Evolutionary conservation across 2,329 filamentous ascomycete genomes (phyloP).

Genomic region (Aspergillus fumigatiaffinis): DNA sequence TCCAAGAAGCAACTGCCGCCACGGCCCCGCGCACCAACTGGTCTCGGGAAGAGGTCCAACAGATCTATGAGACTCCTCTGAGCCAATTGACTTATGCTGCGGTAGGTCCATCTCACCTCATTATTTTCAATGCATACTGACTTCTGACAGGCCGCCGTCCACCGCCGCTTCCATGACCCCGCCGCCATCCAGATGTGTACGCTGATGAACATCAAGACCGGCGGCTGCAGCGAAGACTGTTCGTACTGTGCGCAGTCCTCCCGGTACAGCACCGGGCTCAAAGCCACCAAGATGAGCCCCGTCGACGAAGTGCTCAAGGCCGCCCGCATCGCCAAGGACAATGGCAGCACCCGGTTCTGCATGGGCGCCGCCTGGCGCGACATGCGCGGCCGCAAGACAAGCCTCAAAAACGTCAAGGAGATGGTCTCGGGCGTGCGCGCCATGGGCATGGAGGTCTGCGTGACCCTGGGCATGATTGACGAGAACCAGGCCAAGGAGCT

Average conservation of each 20-base stretch:
- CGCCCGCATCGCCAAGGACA: slow-evolving; percentile 71
- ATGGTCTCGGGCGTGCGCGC: slow-evolving; percentile 79
- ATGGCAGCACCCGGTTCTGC: slow-evolving; percentile 87
- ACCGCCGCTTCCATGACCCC: slow-evolving; percentile 81
- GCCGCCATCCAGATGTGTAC: slow-evolving; percentile 87
- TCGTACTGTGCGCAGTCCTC: slow-evolving; percentile 90
- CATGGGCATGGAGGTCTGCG: slow-evolving; percentile 86
- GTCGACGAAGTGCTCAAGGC: slow-evolving; percentile 78
- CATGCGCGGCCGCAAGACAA: slow-evolving; percentile 85
- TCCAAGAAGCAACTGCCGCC: slow-evolving; percentile 35
- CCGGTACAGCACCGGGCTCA: slow-evolving; percentile 71
- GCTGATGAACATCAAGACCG: slow-evolving; percentile 94
- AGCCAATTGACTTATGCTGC: slow-evolving; percentile 74
- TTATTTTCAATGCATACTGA: background rate
- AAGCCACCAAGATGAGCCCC: slow-evolving; percentile 72
- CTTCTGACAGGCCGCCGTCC: slow-evolving; percentile 63
- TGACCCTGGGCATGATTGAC: slow-evolving; percentile 94
- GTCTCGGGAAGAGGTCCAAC: slow-evolving; percentile 75
- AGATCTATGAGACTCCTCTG: slow-evolving; percentile 77
- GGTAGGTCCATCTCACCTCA: slow-evolving; percentile 46
- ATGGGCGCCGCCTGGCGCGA: slow-evolving; percentile 94
- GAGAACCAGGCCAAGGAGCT: slow-evolving; percentile 73
- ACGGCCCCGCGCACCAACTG: slow-evolving; percentile 63
- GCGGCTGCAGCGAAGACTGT: slow-evolving; percentile 88
- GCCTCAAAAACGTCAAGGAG: slow-evolving; percentile 74